These are phyloP conservation scores for Wickerhamiella musiphila DNA, from an alignment of 805 yeast species.

Conservation along the genomic window DNA sequence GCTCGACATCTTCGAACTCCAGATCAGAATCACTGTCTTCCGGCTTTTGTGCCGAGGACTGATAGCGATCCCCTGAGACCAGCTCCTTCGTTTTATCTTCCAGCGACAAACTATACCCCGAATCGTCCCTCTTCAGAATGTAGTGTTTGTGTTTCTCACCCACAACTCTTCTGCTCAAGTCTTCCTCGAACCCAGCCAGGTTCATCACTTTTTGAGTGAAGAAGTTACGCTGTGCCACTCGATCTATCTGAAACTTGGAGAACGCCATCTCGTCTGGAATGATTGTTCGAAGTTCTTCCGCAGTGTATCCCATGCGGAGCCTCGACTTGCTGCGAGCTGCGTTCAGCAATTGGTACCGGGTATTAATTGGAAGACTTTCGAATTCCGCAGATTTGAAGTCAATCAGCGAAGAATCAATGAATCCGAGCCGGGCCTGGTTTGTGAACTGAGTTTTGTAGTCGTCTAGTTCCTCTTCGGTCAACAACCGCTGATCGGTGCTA, in stretches of 20 bases:
- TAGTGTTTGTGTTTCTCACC: constrained; percentile 70
- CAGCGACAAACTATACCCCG: constrained; percentile 70
- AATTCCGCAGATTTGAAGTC: constrained; percentile 78
- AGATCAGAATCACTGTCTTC: constrained; percentile 30
- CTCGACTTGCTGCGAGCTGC: constrained; percentile 71
- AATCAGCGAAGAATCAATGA: constrained; percentile 29
- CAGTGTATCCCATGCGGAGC: constrained; percentile 85
- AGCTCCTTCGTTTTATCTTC: constrained; percentile 27
- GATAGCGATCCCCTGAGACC: too few relatives aligned
- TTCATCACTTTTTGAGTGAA: constrained; percentile 77
- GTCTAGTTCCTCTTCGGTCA: constrained; percentile 55
- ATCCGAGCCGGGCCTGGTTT: constrained; percentile 31
- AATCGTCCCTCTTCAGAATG: constrained; percentile 52
- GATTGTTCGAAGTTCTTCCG: constrained; percentile 65
- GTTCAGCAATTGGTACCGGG: constrained; percentile 77
- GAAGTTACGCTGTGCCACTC: constrained; percentile 82
- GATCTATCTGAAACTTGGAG: constrained; percentile 78
- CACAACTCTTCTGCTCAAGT: constrained; percentile 42
- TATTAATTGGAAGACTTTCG: constrained; percentile 53
- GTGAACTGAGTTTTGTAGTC: constrained; percentile 39
- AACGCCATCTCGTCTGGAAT: constrained; percentile 82
- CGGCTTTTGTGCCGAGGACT: too few relatives aligned
- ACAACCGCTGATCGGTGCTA: constrained; percentile 52
- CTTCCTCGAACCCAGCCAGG: constrained; percentile 56
- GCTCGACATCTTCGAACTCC: constrained; percentile 59